Evolutionary conservation across 345 rosid species (phyloP), one percentile per base, ranked within the genome.

Genomic region (Hibiscus syriacus): DNA sequence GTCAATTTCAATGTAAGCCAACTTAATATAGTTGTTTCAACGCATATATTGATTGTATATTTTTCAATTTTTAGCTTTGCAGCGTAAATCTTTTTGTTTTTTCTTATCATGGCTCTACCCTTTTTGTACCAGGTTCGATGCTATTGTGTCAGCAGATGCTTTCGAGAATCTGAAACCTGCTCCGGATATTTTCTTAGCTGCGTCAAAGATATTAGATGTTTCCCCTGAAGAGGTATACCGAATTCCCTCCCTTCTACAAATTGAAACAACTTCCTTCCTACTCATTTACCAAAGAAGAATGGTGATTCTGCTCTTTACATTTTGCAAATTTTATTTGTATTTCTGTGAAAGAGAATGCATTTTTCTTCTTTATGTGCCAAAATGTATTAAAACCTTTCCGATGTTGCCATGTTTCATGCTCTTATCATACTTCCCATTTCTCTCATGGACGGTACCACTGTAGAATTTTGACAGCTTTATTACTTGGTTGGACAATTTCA

Each of bases 131-230:
- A 92, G 97, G 97, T 94, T 94, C 32, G 91, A 94, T 81, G 96
- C 97, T 60, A 86, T 94, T 71, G 97, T 94, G 73, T 91, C 99
- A 74, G 97, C 99, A 62, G 97, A 94, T 76, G 92, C 92, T 62
- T 94, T 94, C 84, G 97, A 94, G 81, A 90, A 90, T 80, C 73
- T 94, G 79, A 94, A 93, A 79, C 99, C 97, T 71, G 87, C 96
- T 80, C 97, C 99, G 17, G 97, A 93, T 84, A 90, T 89, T 74
- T 94, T 94, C 86, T 82, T 94, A 78, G 74, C 97, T 70, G 99
- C 99, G 72, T 85, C 97, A 75, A 89, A 77, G 78, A 86, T 89
- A 75, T 85, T 93, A 75, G 73, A 80, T 73, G 97, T 89, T 73
- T 87, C 97, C 0, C 69, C 85, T 11, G 80, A 76, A 25, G 94